Percentiles rank a stretch among this genome's conserved stretches.
phyloP scores from a whole-genome alignment of 495 filamentous ascomycete genomes.

The Halenospora varia region DNA sequence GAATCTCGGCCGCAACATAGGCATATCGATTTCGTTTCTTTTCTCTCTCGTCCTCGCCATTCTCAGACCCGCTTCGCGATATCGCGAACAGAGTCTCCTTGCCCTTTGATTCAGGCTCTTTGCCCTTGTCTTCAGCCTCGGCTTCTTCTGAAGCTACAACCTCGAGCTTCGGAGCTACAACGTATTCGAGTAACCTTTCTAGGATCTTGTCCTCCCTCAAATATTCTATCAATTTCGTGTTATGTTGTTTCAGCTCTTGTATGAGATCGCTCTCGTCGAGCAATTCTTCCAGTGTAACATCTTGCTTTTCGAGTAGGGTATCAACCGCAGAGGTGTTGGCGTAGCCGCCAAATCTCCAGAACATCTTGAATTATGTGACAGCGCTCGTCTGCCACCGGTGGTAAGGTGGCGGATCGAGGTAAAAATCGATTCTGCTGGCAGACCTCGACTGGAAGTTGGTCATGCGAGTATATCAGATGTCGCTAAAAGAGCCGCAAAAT shows the following conservation, averaged over 20 bases:
- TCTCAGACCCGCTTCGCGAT: slow-evolving; percentile 40
- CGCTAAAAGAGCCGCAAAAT: slow-evolving; percentile 15
- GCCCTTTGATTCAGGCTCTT: slow-evolving; percentile 35
- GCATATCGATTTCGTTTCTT: slow-evolving; percentile 89
- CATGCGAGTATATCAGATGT: slow-evolving; percentile 22
- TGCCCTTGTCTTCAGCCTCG: slow-evolving; percentile 37
- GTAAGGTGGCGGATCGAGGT: slow-evolving; percentile 13
- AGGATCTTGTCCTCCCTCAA: slow-evolving; percentile 84
- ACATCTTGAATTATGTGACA: slow-evolving; percentile 69
- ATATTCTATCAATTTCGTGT: slow-evolving; percentile 96
- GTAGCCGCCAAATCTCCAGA: slow-evolving; percentile 98
- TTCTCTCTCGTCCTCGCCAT: slow-evolving; percentile 70
- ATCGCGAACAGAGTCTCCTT: slow-evolving; percentile 45
- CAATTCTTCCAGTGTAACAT: slow-evolving; percentile 92
- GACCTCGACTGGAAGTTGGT: slow-evolving; percentile 11
- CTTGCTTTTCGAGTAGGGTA: slow-evolving; percentile 89
- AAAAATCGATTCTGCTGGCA: slow-evolving; percentile 5
- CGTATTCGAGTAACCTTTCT: slow-evolving; percentile 84
- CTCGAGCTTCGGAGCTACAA: slow-evolving; percentile 68
- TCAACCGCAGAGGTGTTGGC: slow-evolving; percentile 95
- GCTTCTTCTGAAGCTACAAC: slow-evolving; percentile 51
- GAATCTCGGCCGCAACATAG: slow-evolving; percentile 85
- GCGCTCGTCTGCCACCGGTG: slow-evolving; percentile 28
- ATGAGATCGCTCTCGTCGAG: slow-evolving; percentile 94
- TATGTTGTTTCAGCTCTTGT: slow-evolving; percentile 96